phyloP scores from a whole-genome alignment of 345 rosid species.

The Pistacia vera region DNA sequence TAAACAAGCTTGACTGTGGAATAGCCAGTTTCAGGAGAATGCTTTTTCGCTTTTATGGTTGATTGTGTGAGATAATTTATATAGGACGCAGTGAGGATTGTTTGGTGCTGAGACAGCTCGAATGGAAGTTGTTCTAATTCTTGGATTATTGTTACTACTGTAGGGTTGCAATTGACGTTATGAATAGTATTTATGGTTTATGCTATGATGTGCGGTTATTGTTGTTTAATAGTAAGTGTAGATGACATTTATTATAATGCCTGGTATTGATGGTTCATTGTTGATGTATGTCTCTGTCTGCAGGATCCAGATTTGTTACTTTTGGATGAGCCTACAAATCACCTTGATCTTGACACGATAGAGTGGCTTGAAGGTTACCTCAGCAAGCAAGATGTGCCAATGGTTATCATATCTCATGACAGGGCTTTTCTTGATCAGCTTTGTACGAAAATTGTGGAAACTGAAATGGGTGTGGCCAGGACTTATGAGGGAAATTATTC shows the following conservation, averaged over 20 bases:
- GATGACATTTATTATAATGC: background rate
- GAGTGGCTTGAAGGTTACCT: constrained; percentile 98
- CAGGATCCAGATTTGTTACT: constrained; percentile 96
- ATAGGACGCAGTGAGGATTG: too few relatives aligned
- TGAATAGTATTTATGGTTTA: background rate
- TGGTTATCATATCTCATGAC: constrained; percentile 97
- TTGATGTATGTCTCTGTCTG: constrained; percentile 20
- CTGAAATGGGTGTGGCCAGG: constrained; percentile 91
- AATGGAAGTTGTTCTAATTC: too few relatives aligned
- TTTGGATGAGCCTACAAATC: constrained; percentile 95
- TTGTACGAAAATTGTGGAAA: constrained; percentile 95
- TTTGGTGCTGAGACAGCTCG: too few relatives aligned
- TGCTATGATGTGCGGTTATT: background rate
- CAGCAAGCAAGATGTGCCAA: constrained; percentile 87
- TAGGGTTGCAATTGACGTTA: background rate
- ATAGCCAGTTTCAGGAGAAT: background rate
- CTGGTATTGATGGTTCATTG: background rate
- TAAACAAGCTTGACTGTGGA: background rate
- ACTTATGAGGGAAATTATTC: constrained; percentile 90
- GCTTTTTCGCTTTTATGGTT: too few relatives aligned
- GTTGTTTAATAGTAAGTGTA: background rate
- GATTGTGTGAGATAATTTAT: too few relatives aligned
- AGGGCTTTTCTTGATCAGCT: constrained; percentile 95
- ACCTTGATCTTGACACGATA: constrained; percentile 92
- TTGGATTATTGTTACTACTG: background rate